Percentiles rank a stretch among this genome's conserved stretches.
phyloP scores from a whole-genome alignment of 2,329 filamentous ascomycete species.

The Paecilomyces formosus region DNA sequence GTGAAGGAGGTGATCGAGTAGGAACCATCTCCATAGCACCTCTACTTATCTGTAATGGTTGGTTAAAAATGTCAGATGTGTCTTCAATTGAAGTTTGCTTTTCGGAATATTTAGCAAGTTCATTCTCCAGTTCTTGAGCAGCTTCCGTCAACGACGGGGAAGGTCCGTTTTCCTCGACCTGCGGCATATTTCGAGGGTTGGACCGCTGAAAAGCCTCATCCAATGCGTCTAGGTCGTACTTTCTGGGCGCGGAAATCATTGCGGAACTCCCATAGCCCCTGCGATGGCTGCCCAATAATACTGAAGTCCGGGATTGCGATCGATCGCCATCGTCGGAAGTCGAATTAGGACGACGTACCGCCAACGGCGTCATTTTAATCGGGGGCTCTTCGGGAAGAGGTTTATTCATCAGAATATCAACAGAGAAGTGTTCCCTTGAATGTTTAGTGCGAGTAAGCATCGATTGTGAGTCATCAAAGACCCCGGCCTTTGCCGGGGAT shows the following conservation, averaged over 20 bases:
- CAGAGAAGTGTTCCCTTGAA: constrained; percentile 7
- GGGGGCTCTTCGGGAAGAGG: constrained; percentile 32
- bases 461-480: constrained; percentile 25
- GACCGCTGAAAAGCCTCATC: constrained; percentile 17
- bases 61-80: constrained; percentile 13
- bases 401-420: constrained; percentile 28
- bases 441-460: constrained; percentile 2
- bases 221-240: constrained; percentile 13
- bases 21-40: constrained; percentile 25
- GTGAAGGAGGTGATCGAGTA: constrained; percentile 22
- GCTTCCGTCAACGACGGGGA: constrained; percentile 23
- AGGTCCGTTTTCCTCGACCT: constrained; percentile 5
- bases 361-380: constrained; percentile 20
- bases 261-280: background rate
- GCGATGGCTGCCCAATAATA: background rate
- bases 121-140: constrained; percentile 28
- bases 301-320: background rate
- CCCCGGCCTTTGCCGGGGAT: constrained; percentile 16
- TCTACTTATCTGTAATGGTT: constrained; percentile 26
- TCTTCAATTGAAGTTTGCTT: background rate
- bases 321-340: constrained; percentile 1
- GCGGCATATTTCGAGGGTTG: constrained; percentile 5
- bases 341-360: constrained; percentile 12
- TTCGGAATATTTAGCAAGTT: constrained; percentile 19
- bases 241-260: background rate